Base-by-base conservation (phyloP, 345 rosid genomes). In the Limnanthes douglasii region DNA sequence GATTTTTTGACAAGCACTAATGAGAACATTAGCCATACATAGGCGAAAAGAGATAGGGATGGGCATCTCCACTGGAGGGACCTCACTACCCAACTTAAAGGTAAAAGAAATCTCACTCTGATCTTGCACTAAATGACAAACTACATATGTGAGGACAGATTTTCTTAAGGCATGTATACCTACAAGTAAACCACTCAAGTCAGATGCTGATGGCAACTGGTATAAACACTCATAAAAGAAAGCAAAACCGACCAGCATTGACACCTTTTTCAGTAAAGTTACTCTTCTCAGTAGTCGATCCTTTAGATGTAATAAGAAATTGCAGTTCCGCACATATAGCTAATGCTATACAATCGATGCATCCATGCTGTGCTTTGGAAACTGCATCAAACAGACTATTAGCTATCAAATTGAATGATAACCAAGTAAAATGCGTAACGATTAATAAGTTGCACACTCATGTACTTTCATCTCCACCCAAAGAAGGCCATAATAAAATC, bases 11-110 rank as follows among this genome's bases (percentile, higher is more conserved):
- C 80, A 75, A 38, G 69, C 69, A 59, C 93, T 82, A 42, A 86
- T 75, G 37, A 86, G 79, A 42, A 73, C 80, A 56, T 86, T 86
- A 41, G 86, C 86, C 97, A 78, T 82, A 60, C 97, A 82, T 29
- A 75, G 57, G 43, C 78, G 80, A 31, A 73, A 78, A 16, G 88
- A 52, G 39, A 46, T 39, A 36, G 58, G 56, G 23, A 31, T 17
- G 22, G 66, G 45, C 5, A 34, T 52, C 39, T 42, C 76, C 41
- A 11, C 15, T 23, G 32, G 46, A 31, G 20, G 21, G 26, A 45
- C 38, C 10, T 67, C 60, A 31, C 39, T 41, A 31, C 15, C 48
- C 42, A 38, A 43, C 23, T 48, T 49, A 2, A 41, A 39, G 29
- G 30, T 30, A 34, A 64, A 42, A 33, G 27, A 27, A 12, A 47